Base-by-base conservation (phyloP, 2,329 filamentous ascomycete species). In the Lasiodiplodia sp. region DNA sequence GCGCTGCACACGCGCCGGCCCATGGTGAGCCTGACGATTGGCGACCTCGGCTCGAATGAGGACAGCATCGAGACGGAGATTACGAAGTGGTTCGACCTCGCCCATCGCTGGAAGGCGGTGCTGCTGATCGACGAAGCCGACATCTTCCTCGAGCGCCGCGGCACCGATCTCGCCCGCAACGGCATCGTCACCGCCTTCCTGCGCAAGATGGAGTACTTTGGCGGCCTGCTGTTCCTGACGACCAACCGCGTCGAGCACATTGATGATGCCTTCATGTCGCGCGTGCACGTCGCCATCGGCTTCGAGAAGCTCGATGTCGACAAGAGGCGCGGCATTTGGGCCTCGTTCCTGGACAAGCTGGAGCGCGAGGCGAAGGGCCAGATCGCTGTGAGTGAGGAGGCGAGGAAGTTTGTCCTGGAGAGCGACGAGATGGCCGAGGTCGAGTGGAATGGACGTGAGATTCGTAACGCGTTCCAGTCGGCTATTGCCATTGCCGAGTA, bases 71-170 rank as follows among this genome's bases (percentile, higher is more conserved):
- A 72, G 44, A 70, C 67, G 12, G 70, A 72, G 37, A 44, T 73
- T 2, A 66, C 70, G 11, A 65, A 37, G 25, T 70, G 69, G 44
- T 73, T 73, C 38, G 40, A 55, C 0, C 52, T 71, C 1, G 71
- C 71, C 16, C 53, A 60, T 18, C 34, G 58, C 21, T 70, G 67
- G 66, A 31, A 34, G 11, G 67, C 65, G 21, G 47, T 70, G 12
- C 55, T 70, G 16, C 49, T 70, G 18, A 60, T 70, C 31, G 69
- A 70, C 62, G 69, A 70, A 55, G 69, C 69, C 21, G 69, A 70
- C 69, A 83, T 87, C 4, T 87, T 86, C 74, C 82, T 87, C 75
- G 81, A 82, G 1, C 78, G 82, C 74, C 80, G 85, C 11, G 77
- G 82, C 66, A 79, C 79, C 49, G 82, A 86, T 71, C 79, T 86